Evolutionary conservation across 1,284 basidiomycete species (phyloP), one percentile per base, ranked within the genome.

Genomic region (Malassezia brasiliensis): DNA sequence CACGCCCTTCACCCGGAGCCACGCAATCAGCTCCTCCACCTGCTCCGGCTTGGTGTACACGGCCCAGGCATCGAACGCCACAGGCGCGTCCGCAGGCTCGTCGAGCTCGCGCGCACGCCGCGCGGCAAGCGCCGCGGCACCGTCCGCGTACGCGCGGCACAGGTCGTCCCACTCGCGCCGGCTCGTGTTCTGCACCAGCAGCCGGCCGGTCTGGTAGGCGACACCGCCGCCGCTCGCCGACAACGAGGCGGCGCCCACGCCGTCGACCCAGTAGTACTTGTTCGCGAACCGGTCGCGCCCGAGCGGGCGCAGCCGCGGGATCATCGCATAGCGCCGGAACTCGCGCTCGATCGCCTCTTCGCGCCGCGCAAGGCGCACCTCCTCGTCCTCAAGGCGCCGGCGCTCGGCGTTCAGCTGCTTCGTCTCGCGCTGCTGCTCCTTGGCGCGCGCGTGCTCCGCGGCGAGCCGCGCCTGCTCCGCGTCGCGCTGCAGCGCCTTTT

Each of bases 231-330:
- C 44, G 14, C 54, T 60, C 2, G 55, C 53, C 8, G 89, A 77
- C 37, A 93, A 76, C 30, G 84, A 84, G 51, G 85, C 85, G 1
- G 83, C 83, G 3, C 94, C 93, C 77, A 93, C 83, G 3, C 94
- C 93, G 76, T 98, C 93, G 72, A 96, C 88, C 93, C 93, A 98
- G 90, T 91, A 98, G 60, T 96, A 81, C 32, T 87, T 83, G 75
- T 94, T 93, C 68, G 87, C 85, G 77, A 96, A 98, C 51, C 93
- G 81, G 75, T 98, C 94, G 62, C 82, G 81, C 3, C 94, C 93
- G 44, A 98, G 69, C 1, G 91, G 89, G 65, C 87, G 86, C 40
- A 88, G 83, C 44, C 93, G 82, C 38, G 91, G 81, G 7, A 85
- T 83, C 53, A 87, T 86, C 31, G 88, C 78, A 55, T 88, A 79